Evolutionary conservation across 768 basidiomycete species (phyloP), one percentile per base, ranked within the genome.

Genomic region (Tephrocybe sp.): DNA sequence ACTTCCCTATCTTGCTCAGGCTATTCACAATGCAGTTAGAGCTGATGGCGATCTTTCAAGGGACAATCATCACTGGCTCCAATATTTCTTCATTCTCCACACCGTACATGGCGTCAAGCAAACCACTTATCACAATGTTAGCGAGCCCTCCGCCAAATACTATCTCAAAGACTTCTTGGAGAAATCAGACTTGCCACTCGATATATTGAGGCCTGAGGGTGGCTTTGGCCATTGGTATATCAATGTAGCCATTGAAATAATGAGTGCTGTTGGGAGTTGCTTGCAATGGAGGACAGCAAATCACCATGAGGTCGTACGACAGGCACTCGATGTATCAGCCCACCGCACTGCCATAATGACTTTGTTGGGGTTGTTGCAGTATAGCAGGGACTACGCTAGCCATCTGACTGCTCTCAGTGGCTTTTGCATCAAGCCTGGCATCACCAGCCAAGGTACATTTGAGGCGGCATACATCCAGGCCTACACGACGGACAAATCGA

Each of bases 91-190:
- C 18, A 57, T 71, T 39, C 56, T 68, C 10, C 65, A 68, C 39
- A 64, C 66, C 12, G 53, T 69, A 20, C 53, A 62, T 3, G 68
- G 69, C 0, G 32, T 59, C 1, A 71, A 71, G 39, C 48, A 60
- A 21, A 26, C 48, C 17, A 56, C 48, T 18, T 6, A 10, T 0
- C 68, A 69, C 48, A 30, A n/a, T n/a, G n/a, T n/a, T n/a, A n/a
- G n/a, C n/a, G n/a, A n/a, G n/a, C 28, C 28, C 28, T 11, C 28
- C 11, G 28, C 56, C 15, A 28, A 46, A n/a, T 21, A 37, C 2
- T 23, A 23, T 5, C 39, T 55, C 10, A 2, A 37, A 6, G 17
- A 37, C 7, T 53, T 53, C 25, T 3, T 49, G 15, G 2, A 33
- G 1, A 34, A 34, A 9, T 18, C 43, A 1, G 20, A 44, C 17